A percentile compares a stretch with the other conserved stretches of the same genome.
These are phyloP conservation scores for Myxozyma vanderwaltii DNA, from an alignment of 805 yeast genomes.

Conservation along the genomic window DNA sequence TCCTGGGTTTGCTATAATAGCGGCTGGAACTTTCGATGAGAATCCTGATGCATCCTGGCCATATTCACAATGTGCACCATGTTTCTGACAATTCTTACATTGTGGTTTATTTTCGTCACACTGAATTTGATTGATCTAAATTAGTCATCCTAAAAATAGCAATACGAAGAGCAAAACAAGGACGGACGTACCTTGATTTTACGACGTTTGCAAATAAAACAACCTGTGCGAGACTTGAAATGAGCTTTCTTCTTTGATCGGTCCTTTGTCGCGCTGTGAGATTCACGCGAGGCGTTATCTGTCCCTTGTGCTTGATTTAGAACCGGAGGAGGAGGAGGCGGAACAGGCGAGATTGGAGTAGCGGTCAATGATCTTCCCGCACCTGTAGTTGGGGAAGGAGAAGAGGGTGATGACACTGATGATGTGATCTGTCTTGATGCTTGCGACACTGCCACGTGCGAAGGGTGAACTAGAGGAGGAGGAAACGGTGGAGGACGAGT, in stretches of 20 bases:
- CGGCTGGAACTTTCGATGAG: neutral
- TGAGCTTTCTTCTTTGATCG: constrained; percentile 9
- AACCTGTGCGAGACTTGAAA: constrained; percentile 22
- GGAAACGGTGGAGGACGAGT: neutral
- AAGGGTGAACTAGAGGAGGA: neutral
- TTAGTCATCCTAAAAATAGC: neutral
- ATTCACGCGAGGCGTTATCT: neutral
- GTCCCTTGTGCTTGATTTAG: neutral
- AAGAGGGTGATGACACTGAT: neutral
- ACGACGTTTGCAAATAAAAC: constrained; percentile 22
- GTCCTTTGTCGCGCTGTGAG: neutral
- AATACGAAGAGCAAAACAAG: neutral
- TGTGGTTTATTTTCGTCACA: constrained; percentile 24
- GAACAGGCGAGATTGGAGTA: neutral
- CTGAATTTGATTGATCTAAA: neutral
- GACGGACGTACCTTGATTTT: constrained; percentile 17
- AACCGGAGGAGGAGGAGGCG: neutral
- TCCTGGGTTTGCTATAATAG: neutral
- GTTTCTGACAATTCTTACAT: constrained; percentile 19
- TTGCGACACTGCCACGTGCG: neutral
- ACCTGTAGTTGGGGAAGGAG: neutral
- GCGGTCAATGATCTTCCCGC: neutral
- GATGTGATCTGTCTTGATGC: neutral
- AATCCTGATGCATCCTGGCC: constrained; percentile 3
- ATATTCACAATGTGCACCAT: constrained; percentile 19